A percentile compares a stretch with the other conserved stretches of the same genome.
Evolutionary conservation across 2,329 filamentous ascomycete genomes (phyloP).

Genomic region (Beauveria bassiana): DNA sequence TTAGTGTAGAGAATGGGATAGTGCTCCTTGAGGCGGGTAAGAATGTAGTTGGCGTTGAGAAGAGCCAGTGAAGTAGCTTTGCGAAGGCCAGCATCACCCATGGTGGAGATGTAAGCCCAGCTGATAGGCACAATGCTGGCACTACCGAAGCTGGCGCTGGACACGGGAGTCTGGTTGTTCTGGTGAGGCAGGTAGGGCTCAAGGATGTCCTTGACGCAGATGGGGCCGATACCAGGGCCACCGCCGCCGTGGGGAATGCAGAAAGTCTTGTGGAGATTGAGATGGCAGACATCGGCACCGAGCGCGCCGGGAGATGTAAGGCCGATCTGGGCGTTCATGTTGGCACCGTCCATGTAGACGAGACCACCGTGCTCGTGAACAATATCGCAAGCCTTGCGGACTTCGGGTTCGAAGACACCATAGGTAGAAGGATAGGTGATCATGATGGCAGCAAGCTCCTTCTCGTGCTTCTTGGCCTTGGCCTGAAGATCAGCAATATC

Average conservation of each 20-base stretch:
- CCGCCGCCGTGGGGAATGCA: slow-evolving; percentile 96
- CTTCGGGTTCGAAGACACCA: slow-evolving; percentile 84
- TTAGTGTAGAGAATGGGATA: slow-evolving; percentile 95
- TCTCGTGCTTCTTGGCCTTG: slow-evolving; percentile 82
- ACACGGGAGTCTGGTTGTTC: slow-evolving; percentile 40
- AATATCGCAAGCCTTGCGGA: slow-evolving; percentile 77
- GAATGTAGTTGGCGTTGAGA: slow-evolving; percentile 96
- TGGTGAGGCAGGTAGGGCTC: slow-evolving; percentile 62
- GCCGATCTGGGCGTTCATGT: slow-evolving; percentile 97
- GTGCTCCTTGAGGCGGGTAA: slow-evolving; percentile 75
- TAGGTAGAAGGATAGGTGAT: slow-evolving; percentile 94
- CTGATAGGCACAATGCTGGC: slow-evolving; percentile 90
- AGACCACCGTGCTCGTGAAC: slow-evolving; percentile 85
- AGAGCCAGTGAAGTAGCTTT: slow-evolving; percentile 87
- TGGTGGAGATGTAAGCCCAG: slow-evolving; percentile 92
- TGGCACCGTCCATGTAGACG: slow-evolving; percentile 98
- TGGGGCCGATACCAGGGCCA: slow-evolving; percentile 87
- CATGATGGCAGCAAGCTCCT: slow-evolving; percentile 88
- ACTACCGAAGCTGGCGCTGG: slow-evolving; percentile 77
- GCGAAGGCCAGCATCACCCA: slow-evolving; percentile 72
- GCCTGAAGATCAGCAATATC: slow-evolving; percentile 77
- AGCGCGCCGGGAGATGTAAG: slow-evolving; percentile 92
- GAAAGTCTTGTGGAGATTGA: slow-evolving; percentile 98
- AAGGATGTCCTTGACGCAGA: slow-evolving; percentile 81
- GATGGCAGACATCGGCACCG: slow-evolving; percentile 90